Percentiles rank a stretch among this genome's conserved stretches.
phyloP scores from a whole-genome alignment of 441 rosid species.

The Omphalea diandra region DNA sequence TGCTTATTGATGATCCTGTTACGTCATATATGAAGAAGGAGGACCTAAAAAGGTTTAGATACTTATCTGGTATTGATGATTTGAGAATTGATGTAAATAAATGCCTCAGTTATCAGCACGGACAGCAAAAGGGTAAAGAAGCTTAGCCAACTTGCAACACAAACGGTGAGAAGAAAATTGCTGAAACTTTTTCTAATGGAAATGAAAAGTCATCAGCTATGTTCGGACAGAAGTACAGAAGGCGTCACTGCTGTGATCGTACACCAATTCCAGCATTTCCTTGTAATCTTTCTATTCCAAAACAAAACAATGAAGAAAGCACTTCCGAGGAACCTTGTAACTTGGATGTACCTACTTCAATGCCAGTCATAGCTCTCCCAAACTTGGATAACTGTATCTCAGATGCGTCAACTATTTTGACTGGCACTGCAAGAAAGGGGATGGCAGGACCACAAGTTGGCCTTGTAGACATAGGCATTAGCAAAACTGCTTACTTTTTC shows the following conservation, averaged over 20 bases:
- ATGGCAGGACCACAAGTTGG: slow-evolving; percentile 45
- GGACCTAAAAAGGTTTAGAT: slow-evolving; percentile 44
- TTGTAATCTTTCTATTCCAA: neutral
- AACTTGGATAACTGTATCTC: slow-evolving; percentile 24
- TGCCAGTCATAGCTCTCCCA: slow-evolving; percentile 25
- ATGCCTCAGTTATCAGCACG: slow-evolving; percentile 34
- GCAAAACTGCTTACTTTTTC: slow-evolving; percentile 53
- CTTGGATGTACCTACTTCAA: slow-evolving; percentile 25
- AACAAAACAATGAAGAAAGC: slow-evolving; percentile 19
- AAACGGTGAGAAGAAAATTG: slow-evolving; percentile 19
- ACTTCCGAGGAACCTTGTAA: slow-evolving; percentile 20
- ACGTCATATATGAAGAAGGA: slow-evolving; percentile 33
- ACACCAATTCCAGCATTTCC: slow-evolving; percentile 15
- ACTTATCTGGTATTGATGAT: slow-evolving; percentile 40
- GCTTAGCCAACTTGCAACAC: slow-evolving; percentile 14
- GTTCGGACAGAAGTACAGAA: slow-evolving; percentile 32
- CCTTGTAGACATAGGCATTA: slow-evolving; percentile 57
- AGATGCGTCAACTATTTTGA: slow-evolving; percentile 32
- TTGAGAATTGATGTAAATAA: slow-evolving; percentile 40
- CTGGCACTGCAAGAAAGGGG: slow-evolving; percentile 43
- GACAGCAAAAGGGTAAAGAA: slow-evolving; percentile 23
- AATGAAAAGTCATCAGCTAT: slow-evolving; percentile 25
- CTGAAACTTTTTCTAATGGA: slow-evolving; percentile 15
- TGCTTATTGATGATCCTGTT: slow-evolving; percentile 52
- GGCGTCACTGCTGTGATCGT: slow-evolving; percentile 23